These are phyloP conservation scores for Closterium sp. DNA, from an alignment of 139 green algal genomes.

Conservation along the genomic window DNA sequence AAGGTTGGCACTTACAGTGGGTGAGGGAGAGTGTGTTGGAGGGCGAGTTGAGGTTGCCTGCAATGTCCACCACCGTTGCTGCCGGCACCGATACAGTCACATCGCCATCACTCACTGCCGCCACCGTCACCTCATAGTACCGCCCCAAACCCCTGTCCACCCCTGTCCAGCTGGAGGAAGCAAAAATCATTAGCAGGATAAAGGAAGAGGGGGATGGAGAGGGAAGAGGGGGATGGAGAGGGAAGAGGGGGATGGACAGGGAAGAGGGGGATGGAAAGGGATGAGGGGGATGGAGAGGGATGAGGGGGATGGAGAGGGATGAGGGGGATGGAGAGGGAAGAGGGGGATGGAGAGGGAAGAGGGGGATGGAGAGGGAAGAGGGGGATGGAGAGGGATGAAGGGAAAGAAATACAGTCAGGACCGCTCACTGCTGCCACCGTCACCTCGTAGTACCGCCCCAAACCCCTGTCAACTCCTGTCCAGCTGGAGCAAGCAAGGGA, in stretches of 20 bases:
- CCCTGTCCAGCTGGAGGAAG: background rate
- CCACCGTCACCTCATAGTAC: constrained; percentile 25
- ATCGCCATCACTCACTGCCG: background rate
- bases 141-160: constrained; percentile 19
- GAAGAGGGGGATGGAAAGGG: background rate
- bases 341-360: too few species aligned
- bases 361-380: too few species aligned
- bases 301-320: background rate
- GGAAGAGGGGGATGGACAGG: too few species aligned
- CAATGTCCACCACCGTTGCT: background rate
- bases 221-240: too few species aligned
- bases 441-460: constrained; percentile 6
- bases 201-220: too few species aligned
- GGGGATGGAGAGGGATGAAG: too few species aligned
- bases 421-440: too few species aligned
- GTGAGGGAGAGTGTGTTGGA: background rate
- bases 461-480: background rate
- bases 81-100: background rate
- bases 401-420: too few species aligned
- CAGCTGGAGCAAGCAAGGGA: too few species aligned
- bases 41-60: constrained; percentile 1
- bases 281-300: background rate
- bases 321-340: too few species aligned
- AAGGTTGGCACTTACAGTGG: constrained; percentile 1
- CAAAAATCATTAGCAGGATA: too few species aligned